Evolutionary conservation across 1,284 basidiomycete genomes (phyloP).

Genomic region (Coriolopsis trogii): DNA sequence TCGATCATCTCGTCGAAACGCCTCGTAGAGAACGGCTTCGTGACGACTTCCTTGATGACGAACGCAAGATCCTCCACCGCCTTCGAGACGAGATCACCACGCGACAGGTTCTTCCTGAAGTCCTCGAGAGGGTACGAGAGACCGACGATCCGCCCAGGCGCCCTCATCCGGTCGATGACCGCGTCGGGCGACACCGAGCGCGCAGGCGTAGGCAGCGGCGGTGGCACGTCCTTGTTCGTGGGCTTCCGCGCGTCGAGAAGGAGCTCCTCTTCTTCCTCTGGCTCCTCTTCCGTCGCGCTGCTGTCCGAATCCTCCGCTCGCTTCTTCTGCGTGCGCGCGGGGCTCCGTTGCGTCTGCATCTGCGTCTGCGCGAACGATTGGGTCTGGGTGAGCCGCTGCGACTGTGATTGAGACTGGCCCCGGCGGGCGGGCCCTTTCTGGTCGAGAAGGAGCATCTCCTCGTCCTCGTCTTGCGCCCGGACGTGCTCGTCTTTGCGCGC

Average conservation of each 20-base stretch:
- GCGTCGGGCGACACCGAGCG: conserved; percentile 49
- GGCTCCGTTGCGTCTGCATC: conserved; percentile 3
- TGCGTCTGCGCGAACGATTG: conserved; percentile 10
- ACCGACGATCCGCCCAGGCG: conserved; percentile 69
- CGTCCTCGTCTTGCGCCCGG: conserved; percentile 65
- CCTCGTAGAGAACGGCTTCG: conserved; percentile 68
- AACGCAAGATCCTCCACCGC: conserved; percentile 77
- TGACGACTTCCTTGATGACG: conserved; percentile 73
- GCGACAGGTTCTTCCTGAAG: conserved; percentile 68
- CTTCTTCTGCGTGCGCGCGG: conserved; percentile 12
- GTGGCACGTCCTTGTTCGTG: conserved; percentile 22
- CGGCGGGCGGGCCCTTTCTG: conserved; percentile 39
- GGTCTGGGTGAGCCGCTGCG: conserved; percentile 13
- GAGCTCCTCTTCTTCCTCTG: conserved; percentile 33
- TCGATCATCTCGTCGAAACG: conserved; percentile 71
- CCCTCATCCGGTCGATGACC: conserved; percentile 44
- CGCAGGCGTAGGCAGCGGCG: conserved; percentile 39
- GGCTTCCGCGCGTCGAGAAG: conserved; percentile 34
- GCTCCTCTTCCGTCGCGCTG: conserved; percentile 28
- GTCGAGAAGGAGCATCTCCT: conserved; percentile 66
- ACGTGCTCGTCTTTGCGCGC: conserved; percentile 60
- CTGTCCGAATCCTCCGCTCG: conserved; percentile 31
- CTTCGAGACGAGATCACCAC: conserved; percentile 80
- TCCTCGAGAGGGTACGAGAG: conserved; percentile 73
- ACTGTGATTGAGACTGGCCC: conserved; percentile 24